A percentile compares a stretch with the other conserved stretches of the same genome.
These are phyloP conservation scores for Verticillium zaregamsianum DNA, from an alignment of 2,329 filamentous ascomycete genomes.

Conservation along the genomic window DNA sequence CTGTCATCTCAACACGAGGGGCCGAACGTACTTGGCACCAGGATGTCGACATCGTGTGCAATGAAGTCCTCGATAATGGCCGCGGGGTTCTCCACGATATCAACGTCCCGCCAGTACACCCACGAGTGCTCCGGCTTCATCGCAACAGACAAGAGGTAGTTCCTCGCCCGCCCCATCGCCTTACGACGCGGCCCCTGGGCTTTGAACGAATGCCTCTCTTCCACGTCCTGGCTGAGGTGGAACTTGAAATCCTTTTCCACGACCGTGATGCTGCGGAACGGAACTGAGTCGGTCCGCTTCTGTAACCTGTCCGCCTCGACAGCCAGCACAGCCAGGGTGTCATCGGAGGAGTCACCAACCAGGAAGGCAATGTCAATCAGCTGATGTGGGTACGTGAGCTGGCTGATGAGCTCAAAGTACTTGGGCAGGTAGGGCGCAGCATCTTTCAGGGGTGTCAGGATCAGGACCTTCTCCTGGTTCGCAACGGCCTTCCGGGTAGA, in stretches of 20 bases:
- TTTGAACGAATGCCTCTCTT: constrained; percentile 79
- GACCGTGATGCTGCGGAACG: constrained; percentile 81
- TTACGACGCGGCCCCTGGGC: constrained; percentile 89
- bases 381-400: constrained; percentile 90
- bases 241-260: constrained; percentile 89
- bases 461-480: constrained; percentile 84
- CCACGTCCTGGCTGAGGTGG: constrained; percentile 69
- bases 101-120: constrained; percentile 98
- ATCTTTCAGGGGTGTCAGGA: constrained; percentile 90
- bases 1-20: neutral
- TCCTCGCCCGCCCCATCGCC: constrained; percentile 83
- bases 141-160: constrained; percentile 81
- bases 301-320: constrained; percentile 87
- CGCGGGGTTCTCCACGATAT: constrained; percentile 85
- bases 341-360: constrained; percentile 85
- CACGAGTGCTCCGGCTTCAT: constrained; percentile 93
- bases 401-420: constrained; percentile 88
- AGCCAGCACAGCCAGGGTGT: constrained; percentile 82
- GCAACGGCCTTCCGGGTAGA: constrained; percentile 74
- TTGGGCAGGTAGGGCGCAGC: constrained; percentile 76
- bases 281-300: constrained; percentile 70
- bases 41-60: constrained; percentile 84
- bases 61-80: constrained; percentile 93
- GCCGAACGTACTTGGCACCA: constrained; percentile 79
- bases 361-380: constrained; percentile 95